phyloP scores from a whole-genome alignment of 108 stramenopile genomes.

The Fragilariopsis cylindrus region DNA sequence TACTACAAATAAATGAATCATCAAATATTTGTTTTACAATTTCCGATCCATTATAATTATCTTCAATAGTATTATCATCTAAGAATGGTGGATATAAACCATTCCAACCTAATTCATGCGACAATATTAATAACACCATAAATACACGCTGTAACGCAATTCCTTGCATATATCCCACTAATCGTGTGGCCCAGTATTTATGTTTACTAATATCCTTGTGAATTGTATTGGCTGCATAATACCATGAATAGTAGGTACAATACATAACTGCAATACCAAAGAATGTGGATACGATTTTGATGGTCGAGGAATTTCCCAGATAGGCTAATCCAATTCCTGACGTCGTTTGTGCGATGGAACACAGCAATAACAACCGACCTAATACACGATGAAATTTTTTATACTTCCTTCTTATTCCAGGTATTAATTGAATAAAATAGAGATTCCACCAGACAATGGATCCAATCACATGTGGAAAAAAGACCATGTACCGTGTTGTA shows the following conservation, averaged over 20 bases:
- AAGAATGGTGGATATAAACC: slow-evolving; percentile 13
- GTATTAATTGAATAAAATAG: slow-evolving; percentile 20
- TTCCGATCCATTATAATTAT: background rate
- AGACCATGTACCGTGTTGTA: background rate
- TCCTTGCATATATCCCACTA: slow-evolving; percentile 27
- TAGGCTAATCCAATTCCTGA: slow-evolving; percentile 7
- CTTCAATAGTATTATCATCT: background rate
- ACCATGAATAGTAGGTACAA: slow-evolving; percentile 5
- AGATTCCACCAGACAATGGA: slow-evolving; percentile 20
- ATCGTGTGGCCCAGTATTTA: slow-evolving; percentile 16
- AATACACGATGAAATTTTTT: slow-evolving; percentile 2
- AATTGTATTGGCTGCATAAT: background rate
- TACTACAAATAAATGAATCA: slow-evolving; percentile 14
- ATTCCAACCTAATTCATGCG: slow-evolving; percentile 11
- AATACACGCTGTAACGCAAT: slow-evolving; percentile 22
- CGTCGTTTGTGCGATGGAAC: background rate
- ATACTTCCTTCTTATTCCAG: background rate
- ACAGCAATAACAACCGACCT: slow-evolving; percentile 4
- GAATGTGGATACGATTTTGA: slow-evolving; percentile 6
- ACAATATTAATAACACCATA: background rate
- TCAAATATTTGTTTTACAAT: slow-evolving; percentile 19
- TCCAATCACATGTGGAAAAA: slow-evolving; percentile 21
- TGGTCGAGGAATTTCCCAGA: background rate
- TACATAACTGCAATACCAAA: background rate
- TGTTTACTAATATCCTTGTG: slow-evolving; percentile 9